Base-by-base conservation (phyloP, 371 early-diverging fungal genomes). In the Cokeromyces recurvatus region DNA sequence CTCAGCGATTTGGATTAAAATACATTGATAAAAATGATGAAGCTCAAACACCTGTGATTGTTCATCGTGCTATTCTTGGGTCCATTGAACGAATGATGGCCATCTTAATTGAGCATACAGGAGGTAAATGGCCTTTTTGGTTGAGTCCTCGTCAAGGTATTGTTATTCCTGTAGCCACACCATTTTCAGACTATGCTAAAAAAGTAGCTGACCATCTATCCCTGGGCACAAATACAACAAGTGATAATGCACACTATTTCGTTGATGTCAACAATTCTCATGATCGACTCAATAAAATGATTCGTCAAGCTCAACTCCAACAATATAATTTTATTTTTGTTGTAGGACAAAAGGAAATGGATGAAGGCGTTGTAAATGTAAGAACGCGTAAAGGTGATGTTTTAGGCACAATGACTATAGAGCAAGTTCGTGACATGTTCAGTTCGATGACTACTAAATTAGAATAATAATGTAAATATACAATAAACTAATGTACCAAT, bases 71-170 rank as follows among this genome's bases (percentile, higher is more conserved):
- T 9, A 88, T 95, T 35, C 69, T 95, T 25, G 98, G 98, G 3
- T 87, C 87, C 14, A 76, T 98, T 11, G 98, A 98, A 68, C 80
- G 98, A 17, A 89, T 96, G 86, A 82, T 96, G 77, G 98, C 92
- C 16, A 94, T 98, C 51, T 62, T 95, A 55, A 87, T 89, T 53
- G 98, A 98, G 63, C 86, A 90, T 53, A 91, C 85, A 39, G 86
- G 75, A 2, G 94, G 94, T 31, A 79, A 83, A 41, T 91, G 95
- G 86, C 99, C 99, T n/a, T 90, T 99, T 79, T 99, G 99, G 99
- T 70, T 99, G 14, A 90, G 90, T 23, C 99, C 99, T 15, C 85
- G 96, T 32, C 99, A 99, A 71, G 85, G 92, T 15, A 79, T 89
- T 50, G 85, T 99, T 23, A 82, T 99, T 19, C 97, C 96, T 1